These are phyloP conservation scores for Prosopis cineraria DNA, from an alignment of 306 rosid genomes.

Conservation along the genomic window DNA sequence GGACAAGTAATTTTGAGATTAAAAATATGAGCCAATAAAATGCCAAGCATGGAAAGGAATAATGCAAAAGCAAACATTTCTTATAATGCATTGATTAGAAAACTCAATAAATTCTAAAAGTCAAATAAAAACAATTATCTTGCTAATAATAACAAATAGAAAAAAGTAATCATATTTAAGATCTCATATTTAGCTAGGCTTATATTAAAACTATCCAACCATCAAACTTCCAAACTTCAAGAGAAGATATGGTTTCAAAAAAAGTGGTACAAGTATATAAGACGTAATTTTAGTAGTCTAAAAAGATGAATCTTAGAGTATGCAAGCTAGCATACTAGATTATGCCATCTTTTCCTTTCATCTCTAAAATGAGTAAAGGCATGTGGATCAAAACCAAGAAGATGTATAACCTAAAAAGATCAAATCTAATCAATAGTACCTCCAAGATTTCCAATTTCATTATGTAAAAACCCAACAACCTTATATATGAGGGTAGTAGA, in stretches of 20 bases:
- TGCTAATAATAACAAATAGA: slow-evolving; percentile 1
- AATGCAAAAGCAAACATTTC: not conserved
- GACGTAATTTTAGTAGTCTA: not conserved
- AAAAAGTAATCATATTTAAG: slow-evolving; percentile 15
- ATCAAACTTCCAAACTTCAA: slow-evolving; percentile 16
- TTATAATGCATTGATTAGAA: not conserved
- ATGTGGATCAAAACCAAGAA: slow-evolving; percentile 98
- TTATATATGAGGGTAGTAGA: slow-evolving; percentile 95
- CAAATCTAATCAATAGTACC: slow-evolving; percentile 29
- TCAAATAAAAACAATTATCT: not conserved
- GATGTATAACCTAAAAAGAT: slow-evolving; percentile 88
- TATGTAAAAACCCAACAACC: slow-evolving; percentile 51
- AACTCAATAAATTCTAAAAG: not conserved
- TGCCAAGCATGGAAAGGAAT: slow-evolving; percentile 11
- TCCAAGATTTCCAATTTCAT: slow-evolving; percentile 25
- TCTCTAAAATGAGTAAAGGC: slow-evolving; percentile 98
- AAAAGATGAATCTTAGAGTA: slow-evolving; percentile 19
- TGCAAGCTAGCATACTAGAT: slow-evolving; percentile 54
- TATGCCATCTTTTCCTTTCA: slow-evolving; percentile 90
- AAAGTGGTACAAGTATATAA: not conserved
- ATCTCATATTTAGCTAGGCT: slow-evolving; percentile 7
- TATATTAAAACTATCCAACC: not conserved
- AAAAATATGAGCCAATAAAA: slow-evolving; percentile 30
- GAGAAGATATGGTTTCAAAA: slow-evolving; percentile 23
- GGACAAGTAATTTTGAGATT: slow-evolving; percentile 25